Conservation (phyloP, 306 rosid species). For the Calophaca sinica region DNA sequence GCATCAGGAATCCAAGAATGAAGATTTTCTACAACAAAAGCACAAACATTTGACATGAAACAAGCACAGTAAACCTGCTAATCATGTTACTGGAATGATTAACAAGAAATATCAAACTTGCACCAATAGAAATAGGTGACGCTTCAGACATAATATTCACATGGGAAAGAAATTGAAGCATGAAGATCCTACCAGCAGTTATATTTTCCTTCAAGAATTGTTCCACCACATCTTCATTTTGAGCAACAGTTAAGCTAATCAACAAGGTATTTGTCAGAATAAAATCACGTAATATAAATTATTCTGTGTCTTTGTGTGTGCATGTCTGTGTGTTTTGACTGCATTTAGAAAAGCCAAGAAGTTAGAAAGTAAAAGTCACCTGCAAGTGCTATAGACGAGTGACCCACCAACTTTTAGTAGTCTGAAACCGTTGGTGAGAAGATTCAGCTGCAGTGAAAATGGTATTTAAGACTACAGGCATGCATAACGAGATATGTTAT, state of each 20-base stretch:
- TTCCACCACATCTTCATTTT: conserved; percentile 86
- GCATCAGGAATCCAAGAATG: conserved; percentile 8
- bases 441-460: conserved; percentile 68
- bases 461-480: neutral
- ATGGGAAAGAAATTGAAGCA: conserved; percentile 32
- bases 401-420: conserved; percentile 80
- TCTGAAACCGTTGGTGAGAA: conserved; percentile 84
- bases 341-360: conserved; percentile 28
- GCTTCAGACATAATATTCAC: conserved; percentile 6
- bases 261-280: conserved; percentile 29
- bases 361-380: conserved; percentile 55
- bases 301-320: neutral
- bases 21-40: conserved; percentile 12
- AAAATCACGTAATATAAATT: neutral
- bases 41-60: neutral
- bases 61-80: neutral
- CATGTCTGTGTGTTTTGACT: neutral
- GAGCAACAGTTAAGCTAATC: conserved; percentile 80
- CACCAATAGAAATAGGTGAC: conserved; percentile 11
- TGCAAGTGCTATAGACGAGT: conserved; percentile 97
- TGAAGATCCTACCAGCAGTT: conserved; percentile 67
- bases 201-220: conserved; percentile 75
- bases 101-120: neutral
- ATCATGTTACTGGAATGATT: too few relatives aligned
- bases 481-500: conserved; percentile 12